Evolutionary conservation across 768 basidiomycete species (phyloP).

Genomic region (Fomitopsis pulvina): DNA sequence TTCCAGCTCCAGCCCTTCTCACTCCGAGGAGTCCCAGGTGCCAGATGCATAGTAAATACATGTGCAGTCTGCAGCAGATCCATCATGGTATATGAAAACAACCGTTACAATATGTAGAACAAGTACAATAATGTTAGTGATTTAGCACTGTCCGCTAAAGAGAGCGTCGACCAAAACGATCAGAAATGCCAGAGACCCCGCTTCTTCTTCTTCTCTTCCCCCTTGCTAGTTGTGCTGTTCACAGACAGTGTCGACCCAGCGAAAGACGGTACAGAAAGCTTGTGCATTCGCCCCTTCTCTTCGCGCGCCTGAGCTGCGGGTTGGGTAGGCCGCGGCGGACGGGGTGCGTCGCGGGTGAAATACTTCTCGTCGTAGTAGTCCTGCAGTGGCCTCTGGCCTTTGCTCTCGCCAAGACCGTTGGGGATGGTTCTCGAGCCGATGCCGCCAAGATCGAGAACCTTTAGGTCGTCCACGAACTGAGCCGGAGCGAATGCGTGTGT

Average conservation of each 20-base stretch:
- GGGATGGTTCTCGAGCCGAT: constrained; percentile 69
- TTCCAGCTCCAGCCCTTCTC: too few relatives aligned
- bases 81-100: neutral
- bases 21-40: too few relatives aligned
- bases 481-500: constrained; percentile 83
- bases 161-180: neutral
- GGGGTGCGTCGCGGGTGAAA: constrained; percentile 57
- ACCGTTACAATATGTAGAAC: constrained; percentile 1
- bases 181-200: constrained; percentile 64
- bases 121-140: constrained; percentile 4
- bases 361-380: constrained; percentile 79
- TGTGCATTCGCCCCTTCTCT: constrained; percentile 20
- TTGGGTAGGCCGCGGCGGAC: constrained; percentile 37
- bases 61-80: too few relatives aligned
- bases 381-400: constrained; percentile 51
- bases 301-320: constrained; percentile 24
- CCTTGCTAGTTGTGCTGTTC: constrained; percentile 14
- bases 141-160: constrained; percentile 5
- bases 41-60: too few relatives aligned
- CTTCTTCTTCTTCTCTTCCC: constrained; percentile 70
- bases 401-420: constrained; percentile 55
- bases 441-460: constrained; percentile 81
- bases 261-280: constrained; percentile 40
- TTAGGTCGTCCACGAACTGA: constrained; percentile 80
- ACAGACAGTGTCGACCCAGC: constrained; percentile 39